A percentile compares a stretch with the other conserved stretches of the same genome.
These are phyloP conservation scores for Cutaneotrichosporon sp. DNA, from an alignment of 1,284 basidiomycete genomes.

Conservation along the genomic window DNA sequence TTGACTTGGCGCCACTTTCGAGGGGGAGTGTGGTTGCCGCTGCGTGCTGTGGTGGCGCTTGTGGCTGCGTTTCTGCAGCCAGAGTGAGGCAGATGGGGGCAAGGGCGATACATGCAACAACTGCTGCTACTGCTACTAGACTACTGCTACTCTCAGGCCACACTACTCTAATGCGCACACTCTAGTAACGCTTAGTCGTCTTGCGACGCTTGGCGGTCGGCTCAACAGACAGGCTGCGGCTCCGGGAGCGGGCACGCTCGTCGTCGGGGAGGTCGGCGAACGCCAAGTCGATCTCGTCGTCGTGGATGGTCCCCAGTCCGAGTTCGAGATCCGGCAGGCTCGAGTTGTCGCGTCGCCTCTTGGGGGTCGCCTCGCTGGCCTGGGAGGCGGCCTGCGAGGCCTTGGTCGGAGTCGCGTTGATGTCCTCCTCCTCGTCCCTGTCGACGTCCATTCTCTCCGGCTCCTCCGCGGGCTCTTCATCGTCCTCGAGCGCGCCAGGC, in stretches of 20 bases:
- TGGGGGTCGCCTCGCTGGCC: constrained; percentile 2
- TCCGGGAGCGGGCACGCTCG: constrained; percentile 12
- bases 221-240: constrained; percentile 28
- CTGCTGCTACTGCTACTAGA: not conserved
- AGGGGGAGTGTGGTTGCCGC: no score
- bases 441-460: constrained; percentile 7
- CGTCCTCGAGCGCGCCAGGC: no score
- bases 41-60: no score
- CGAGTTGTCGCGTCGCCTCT: constrained; percentile 11
- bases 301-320: constrained; percentile 14
- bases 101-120: no score
- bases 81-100: no score
- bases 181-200: constrained; percentile 3
- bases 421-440: constrained; percentile 10
- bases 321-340: constrained; percentile 26
- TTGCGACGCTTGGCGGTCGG: constrained; percentile 23
- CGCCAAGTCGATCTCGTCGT: constrained; percentile 29
- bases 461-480: constrained; percentile 8
- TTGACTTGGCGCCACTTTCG: no score
- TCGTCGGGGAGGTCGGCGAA: constrained; percentile 22
- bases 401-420: constrained; percentile 7
- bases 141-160: not conserved
- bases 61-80: no score
- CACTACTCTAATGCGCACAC: not conserved
- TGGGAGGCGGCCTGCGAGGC: not conserved